These are phyloP conservation scores for Fagus sylvatica DNA, from an alignment of 306 rosid species.

Conservation along the genomic window DNA sequence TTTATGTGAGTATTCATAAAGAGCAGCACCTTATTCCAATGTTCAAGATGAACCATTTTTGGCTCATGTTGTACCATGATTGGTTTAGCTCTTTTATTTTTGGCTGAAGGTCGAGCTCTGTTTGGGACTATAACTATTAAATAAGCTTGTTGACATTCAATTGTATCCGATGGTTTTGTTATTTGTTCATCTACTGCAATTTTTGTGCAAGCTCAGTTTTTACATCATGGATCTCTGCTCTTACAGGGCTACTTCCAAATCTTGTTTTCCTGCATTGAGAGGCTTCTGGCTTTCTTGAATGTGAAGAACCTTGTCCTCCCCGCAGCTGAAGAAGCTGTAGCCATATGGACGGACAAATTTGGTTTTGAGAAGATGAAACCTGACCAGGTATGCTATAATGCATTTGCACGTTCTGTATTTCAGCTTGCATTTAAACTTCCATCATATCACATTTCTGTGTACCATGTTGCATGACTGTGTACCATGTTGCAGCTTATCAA, in stretches of 20 bases:
- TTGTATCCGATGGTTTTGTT: background rate
- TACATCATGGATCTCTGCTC: background rate
- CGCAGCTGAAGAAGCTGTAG: constrained; percentile 90
- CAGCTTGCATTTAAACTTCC: background rate
- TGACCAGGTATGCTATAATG: constrained; percentile 56
- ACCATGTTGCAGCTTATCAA: constrained; percentile 58
- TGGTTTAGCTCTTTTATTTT: too few species aligned
- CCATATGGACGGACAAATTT: constrained; percentile 87
- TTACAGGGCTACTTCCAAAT: constrained; percentile 93
- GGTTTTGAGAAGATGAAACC: constrained; percentile 76
- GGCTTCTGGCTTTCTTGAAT: constrained; percentile 70
- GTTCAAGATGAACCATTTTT: background rate
- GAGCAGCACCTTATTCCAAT: background rate
- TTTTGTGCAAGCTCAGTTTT: background rate
- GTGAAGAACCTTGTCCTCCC: constrained; percentile 86
- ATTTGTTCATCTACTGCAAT: background rate
- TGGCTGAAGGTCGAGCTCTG: too few species aligned
- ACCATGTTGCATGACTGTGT: too few species aligned
- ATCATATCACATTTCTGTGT: constrained; percentile 1
- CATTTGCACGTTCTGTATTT: constrained; percentile 5
- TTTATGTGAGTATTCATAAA: background rate
- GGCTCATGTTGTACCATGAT: background rate
- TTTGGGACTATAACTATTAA: background rate
- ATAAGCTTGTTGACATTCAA: background rate
- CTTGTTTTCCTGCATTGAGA: constrained; percentile 85